Conservation (phyloP, 176 grass and related monocot genomes). For the Avena atlantica region DNA sequence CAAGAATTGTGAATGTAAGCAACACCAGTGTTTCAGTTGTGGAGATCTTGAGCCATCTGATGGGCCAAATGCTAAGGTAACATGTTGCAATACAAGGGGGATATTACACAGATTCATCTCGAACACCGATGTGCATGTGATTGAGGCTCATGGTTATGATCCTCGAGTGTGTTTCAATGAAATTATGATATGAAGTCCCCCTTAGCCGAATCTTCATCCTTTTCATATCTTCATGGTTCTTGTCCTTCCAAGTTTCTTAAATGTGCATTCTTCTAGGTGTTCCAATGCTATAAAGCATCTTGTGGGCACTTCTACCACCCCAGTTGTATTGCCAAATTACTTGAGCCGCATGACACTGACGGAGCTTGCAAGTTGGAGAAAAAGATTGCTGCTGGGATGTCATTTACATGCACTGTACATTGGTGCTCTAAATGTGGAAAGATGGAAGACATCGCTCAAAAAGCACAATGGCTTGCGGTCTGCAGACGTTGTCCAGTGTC, state of each 20-base stretch:
- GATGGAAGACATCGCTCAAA: constrained; percentile 49
- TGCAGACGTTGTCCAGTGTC: constrained; percentile 78
- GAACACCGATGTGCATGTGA: constrained; percentile 11
- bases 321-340: constrained; percentile 66
- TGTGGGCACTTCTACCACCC: constrained; percentile 92
- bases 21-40: constrained; percentile 82
- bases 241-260: not conserved
- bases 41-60: constrained; percentile 68
- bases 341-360: constrained; percentile 55
- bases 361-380: constrained; percentile 49
- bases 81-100: not conserved
- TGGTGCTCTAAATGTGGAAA: constrained; percentile 65
- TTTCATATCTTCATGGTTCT: not conserved
- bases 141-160: constrained; percentile 6
- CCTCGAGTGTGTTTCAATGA: not conserved
- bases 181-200: constrained; percentile 8
- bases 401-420: constrained; percentile 79
- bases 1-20: constrained; percentile 69
- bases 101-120: not conserved
- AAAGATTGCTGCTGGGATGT: constrained; percentile 60
- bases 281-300: constrained; percentile 72
- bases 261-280: constrained; percentile 57
- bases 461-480: constrained; percentile 55
- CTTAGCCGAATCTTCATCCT: not conserved
- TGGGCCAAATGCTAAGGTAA: constrained; percentile 73